A percentile compares a stretch with the other conserved stretches of the same genome.
Evolutionary conservation across 2,329 filamentous ascomycete species (phyloP).

Genomic region (Nannizziopsis arthrosporioides): DNA sequence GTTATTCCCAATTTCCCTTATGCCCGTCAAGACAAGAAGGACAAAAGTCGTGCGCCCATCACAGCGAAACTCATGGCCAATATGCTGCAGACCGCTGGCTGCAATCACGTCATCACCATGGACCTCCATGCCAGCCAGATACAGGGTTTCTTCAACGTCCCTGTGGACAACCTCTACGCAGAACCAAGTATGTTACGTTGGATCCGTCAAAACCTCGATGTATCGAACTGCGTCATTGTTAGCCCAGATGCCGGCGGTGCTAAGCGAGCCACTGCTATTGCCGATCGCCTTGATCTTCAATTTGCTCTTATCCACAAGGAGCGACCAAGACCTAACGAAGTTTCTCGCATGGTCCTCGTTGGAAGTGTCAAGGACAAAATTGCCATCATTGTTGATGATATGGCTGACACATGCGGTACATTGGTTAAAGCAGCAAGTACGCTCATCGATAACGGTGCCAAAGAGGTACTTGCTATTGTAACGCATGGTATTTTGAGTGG

Average conservation of each 20-base stretch:
- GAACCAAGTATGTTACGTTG: constrained; percentile 85
- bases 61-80: constrained; percentile 92
- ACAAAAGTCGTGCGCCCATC: constrained; percentile 90
- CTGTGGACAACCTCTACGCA: constrained; percentile 74
- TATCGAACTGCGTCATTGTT: constrained; percentile 81
- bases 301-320: constrained; percentile 98
- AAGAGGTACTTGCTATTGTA: constrained; percentile 84
- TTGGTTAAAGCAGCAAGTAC: constrained; percentile 79
- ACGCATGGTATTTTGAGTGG: constrained; percentile 87
- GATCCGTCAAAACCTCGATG: constrained; percentile 74
- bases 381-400: constrained; percentile 93
- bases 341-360: constrained; percentile 89
- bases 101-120: constrained; percentile 91
- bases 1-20: constrained; percentile 96
- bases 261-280: constrained; percentile 87
- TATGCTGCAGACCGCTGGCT: constrained; percentile 91
- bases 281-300: constrained; percentile 75
- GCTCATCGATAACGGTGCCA: constrained; percentile 73
- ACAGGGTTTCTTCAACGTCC: constrained; percentile 87
- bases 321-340: constrained; percentile 78
- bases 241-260: constrained; percentile 90
- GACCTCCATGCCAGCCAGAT: constrained; percentile 90
- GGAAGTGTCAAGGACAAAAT: constrained; percentile 84
- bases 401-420: constrained; percentile 93
- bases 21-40: constrained; percentile 94